Evolutionary conservation across 257 asterid species (phyloP), one percentile per base, ranked within the genome.

Genomic region (Solanum bulbocastanum): DNA sequence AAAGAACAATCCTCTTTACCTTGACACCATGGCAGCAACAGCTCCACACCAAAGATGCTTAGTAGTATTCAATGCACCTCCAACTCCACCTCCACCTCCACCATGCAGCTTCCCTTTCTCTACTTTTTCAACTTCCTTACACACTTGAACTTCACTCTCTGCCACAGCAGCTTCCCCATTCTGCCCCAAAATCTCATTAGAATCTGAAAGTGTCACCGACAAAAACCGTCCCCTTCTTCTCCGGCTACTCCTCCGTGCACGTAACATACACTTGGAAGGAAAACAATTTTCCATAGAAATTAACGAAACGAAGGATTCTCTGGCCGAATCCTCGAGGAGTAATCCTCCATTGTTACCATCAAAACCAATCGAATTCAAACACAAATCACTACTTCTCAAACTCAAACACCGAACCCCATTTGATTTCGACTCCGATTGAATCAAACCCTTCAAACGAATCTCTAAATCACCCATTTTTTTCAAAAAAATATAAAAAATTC

Each of bases 1-100:
- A 10, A 82, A n/a, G 87, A 20, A 37, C 39, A 93, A 93, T 95
- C 93, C n/a, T 93, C 89, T 35, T 73, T 86, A 86, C 88, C 88
- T 86, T 20, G 88, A 86, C 10, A 97, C 94, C 96, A 93, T 94
- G 79, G 99, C 99, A 86, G 99, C 96, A 87, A 95, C 98, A 65
- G 99, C 99, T 40, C 99, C 99, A 76, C 98, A 95, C 98, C 99
- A 97, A 5, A 97, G 98, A 94, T 97, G 99, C 90, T 93, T 97
- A 79, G 96, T 94, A 42, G 96, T 92, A 88, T 97, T 97, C 71
- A 95, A 88, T 87, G 98, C 94, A 46, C 96, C 94, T 16, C 92
- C 92, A 30, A 88, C 90, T n/a, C n/a, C n/a, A n/a, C n/a, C n/a
- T 60, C 90, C 92, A 23, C 90, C 90, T 62, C 90, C 88, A n/a